phyloP scores from a whole-genome alignment of 257 asterid genomes.

The Voacanga thouarsii region DNA sequence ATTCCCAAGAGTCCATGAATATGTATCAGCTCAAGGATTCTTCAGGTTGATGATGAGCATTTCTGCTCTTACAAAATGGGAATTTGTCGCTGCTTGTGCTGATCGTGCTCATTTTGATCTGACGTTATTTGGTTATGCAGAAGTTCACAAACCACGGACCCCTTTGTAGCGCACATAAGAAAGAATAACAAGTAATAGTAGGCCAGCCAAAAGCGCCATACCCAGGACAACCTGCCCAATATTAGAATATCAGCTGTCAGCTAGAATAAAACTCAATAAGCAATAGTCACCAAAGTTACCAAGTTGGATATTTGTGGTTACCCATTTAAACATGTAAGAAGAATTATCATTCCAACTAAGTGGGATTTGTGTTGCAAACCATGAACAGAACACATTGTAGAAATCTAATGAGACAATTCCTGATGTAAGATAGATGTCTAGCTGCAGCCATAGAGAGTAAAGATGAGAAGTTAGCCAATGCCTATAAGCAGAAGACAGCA shows the following conservation, averaged over 20 bases:
- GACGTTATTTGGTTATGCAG: not conserved
- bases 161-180: constrained; percentile 73
- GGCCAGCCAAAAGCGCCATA: constrained; percentile 27
- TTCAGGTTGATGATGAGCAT: too few species aligned
- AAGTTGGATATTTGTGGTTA: constrained; percentile 19
- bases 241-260: not conserved
- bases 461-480: not conserved
- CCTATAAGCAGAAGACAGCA: not conserved
- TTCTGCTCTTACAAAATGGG: not conserved
- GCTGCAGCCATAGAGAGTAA: constrained; percentile 41
- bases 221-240: constrained; percentile 49
- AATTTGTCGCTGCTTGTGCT: not conserved
- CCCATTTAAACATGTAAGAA: constrained; percentile 90
- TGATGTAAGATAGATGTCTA: constrained; percentile 83
- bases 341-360: constrained; percentile 58
- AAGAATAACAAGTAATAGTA: constrained; percentile 36
- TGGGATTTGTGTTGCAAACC: constrained; percentile 92
- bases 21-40: too few species aligned
- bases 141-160: constrained; percentile 64
- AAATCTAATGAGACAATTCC: constrained; percentile 49
- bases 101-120: not conserved
- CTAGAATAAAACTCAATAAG: not conserved
- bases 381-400: constrained; percentile 53
- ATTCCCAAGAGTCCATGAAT: not conserved
- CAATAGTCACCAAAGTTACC: not conserved